Evolutionary conservation across 805 yeast genomes (phyloP).

Genomic region (Candida pseudoglaebosa): DNA sequence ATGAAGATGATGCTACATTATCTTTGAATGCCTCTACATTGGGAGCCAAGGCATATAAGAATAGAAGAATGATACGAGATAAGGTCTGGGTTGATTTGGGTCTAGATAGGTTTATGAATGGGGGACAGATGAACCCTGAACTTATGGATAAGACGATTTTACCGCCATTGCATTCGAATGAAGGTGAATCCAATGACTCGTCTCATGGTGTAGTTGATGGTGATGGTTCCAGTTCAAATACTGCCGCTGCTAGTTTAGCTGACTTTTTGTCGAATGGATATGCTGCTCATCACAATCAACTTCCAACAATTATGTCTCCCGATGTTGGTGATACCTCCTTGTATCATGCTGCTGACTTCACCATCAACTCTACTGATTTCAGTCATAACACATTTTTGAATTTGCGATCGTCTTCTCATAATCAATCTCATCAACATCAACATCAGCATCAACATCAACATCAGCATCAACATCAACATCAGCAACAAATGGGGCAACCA

Average conservation of each 20-base stretch:
- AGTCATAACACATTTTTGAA: slow-evolving; percentile 15
- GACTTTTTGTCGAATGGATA: slow-evolving; percentile 14
- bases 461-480: slow-evolving; percentile 13
- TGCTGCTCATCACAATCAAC: slow-evolving; percentile 9
- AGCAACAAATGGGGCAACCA: slow-evolving; percentile 7
- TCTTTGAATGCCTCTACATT: slow-evolving; percentile 32
- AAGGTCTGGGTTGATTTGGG: slow-evolving; percentile 34
- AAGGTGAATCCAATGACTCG: slow-evolving; percentile 17
- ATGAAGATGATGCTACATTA: slow-evolving; percentile 38
- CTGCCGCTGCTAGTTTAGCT: background rate
- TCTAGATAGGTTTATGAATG: slow-evolving; percentile 23
- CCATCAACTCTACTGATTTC: slow-evolving; percentile 23
- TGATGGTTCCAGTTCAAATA: slow-evolving; percentile 3
- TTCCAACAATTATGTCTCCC: slow-evolving; percentile 11
- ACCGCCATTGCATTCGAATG: slow-evolving; percentile 28
- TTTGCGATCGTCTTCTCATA: slow-evolving; percentile 10
- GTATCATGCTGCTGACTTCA: slow-evolving; percentile 29
- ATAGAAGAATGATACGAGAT: slow-evolving; percentile 25
- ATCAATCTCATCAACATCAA: slow-evolving; percentile 5
- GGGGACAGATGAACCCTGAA: slow-evolving; percentile 12
- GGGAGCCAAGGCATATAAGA: slow-evolving; percentile 38
- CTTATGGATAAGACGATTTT: slow-evolving; percentile 30
- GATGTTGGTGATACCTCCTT: slow-evolving; percentile 25
- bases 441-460: slow-evolving; percentile 1
- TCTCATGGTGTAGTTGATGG: slow-evolving; percentile 7